Evolutionary conservation across 805 yeast species (phyloP).

Genomic region (Ogataea polymorpha): DNA sequence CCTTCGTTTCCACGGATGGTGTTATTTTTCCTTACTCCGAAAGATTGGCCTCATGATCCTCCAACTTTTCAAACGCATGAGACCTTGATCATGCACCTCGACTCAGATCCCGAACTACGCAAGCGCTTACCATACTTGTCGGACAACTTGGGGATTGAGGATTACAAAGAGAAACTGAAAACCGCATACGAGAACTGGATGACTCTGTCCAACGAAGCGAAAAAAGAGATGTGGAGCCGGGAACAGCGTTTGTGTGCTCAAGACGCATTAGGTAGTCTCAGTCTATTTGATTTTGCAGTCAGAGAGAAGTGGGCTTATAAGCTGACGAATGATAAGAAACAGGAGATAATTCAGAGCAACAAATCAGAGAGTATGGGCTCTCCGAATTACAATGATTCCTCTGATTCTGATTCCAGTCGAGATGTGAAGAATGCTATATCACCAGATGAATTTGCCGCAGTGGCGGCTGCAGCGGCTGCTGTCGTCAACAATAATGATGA

Average conservation of each 20-base stretch:
- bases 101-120: conserved; percentile 19
- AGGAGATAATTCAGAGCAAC: conserved; percentile 10
- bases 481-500: conserved; percentile 14
- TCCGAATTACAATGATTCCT: conserved; percentile 7
- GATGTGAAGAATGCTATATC: conserved; percentile 17
- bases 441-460: conserved; percentile 31
- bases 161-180: conserved; percentile 37
- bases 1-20: conserved; percentile 51
- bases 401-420: conserved; percentile 5
- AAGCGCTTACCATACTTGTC: conserved; percentile 21
- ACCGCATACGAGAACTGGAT: conserved; percentile 47
- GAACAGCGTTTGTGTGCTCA: conserved; percentile 44
- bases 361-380: conserved; percentile 3
- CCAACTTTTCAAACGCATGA: conserved; percentile 46
- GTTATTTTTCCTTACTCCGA: conserved; percentile 42
- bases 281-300: conserved; percentile 42
- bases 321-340: conserved; percentile 20
- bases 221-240: conserved; percentile 41
- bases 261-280: conserved; percentile 38
- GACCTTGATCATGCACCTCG: conserved; percentile 27
- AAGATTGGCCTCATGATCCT: conserved; percentile 51
- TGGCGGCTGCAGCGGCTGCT: conserved; percentile 33
- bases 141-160: conserved; percentile 8
- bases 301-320: conserved; percentile 39
- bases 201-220: conserved; percentile 32